Conservation (phyloP, 2,329 filamentous ascomycete genomes). For the Coniochaeta sp. region DNA sequence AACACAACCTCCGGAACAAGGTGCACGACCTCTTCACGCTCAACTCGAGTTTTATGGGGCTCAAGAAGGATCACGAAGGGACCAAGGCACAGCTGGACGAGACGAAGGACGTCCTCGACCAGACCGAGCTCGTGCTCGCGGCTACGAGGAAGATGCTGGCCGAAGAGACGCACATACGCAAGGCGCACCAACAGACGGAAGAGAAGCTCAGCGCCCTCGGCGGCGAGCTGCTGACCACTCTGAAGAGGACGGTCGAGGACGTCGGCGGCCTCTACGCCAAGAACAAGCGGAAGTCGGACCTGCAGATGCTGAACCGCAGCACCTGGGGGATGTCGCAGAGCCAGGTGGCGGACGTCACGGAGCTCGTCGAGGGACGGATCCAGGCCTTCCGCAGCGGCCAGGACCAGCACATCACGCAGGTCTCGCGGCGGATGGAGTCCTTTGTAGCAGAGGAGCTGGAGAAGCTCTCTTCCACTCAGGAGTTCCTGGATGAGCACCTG, state of each 20-base stretch:
- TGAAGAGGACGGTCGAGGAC: slow-evolving; percentile 72
- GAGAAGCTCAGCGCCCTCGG: slow-evolving; percentile 67
- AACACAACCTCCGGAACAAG: slow-evolving; percentile 85
- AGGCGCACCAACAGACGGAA: slow-evolving; percentile 83
- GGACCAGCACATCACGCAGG: slow-evolving; percentile 56
- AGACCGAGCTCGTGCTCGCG: slow-evolving; percentile 77
- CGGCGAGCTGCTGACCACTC: slow-evolving; percentile 66
- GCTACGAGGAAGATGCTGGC: slow-evolving; percentile 69
- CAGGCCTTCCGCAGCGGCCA: slow-evolving; percentile 67
- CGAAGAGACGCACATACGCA: slow-evolving; percentile 72
- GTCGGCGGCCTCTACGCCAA: slow-evolving; percentile 80
- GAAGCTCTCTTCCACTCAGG: slow-evolving; percentile 62
- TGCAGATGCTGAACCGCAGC: slow-evolving; percentile 71
- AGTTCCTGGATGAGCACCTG: slow-evolving; percentile 63
- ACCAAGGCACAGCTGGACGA: slow-evolving; percentile 66
- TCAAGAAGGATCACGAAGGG: slow-evolving; percentile 85
- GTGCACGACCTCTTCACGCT: slow-evolving; percentile 85
- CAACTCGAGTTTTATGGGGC: slow-evolving; percentile 76
- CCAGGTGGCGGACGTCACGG: slow-evolving; percentile 70
- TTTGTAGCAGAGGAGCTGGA: slow-evolving; percentile 72
- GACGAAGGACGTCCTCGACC: slow-evolving; percentile 73
- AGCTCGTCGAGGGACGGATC: slow-evolving; percentile 68
- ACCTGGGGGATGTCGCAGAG: slow-evolving; percentile 72
- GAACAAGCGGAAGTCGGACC: slow-evolving; percentile 73
- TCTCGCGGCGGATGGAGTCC: slow-evolving; percentile 64